Base-by-base conservation (phyloP, 1,139 yeast genomes). In the Debaryomyces robertsiae region DNA sequence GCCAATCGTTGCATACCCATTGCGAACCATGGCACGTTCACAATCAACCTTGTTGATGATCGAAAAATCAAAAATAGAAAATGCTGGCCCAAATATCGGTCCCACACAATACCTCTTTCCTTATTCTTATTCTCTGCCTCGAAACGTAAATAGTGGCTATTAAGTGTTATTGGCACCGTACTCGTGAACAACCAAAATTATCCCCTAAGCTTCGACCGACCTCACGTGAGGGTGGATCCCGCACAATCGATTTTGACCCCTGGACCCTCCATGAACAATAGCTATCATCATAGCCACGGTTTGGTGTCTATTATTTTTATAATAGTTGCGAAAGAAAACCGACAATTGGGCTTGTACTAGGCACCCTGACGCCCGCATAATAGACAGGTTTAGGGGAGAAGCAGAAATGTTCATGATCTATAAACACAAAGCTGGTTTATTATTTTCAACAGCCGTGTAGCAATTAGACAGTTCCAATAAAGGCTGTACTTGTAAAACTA, bases 381-480 rank as follows among this genome's bases (percentile, higher is more conserved):
- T 25, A 17, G 30, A n/a, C 18, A 14, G 25, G 13, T 23, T 32
- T 32, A 32, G 35, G 35, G 36, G 36, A 11, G 25, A 32, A 14
- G 11, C 22, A 13, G 34, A 36, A 13, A 22, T 30, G 29, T 29
- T 32, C 27, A 28, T 17, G 27, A 36, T 25, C 28, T 11, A 18
- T 36, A 36, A 36, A 36, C 39, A 36, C 30, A 25, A 36, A 25
- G 39, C 39, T 36, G 39, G 39, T 36, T 14, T 16, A 9, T 33
- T n/a, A 17, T 23, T 10, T 17, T n/a, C 9, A 30, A 36, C 33
- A 29, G 39, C 39, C 28, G 39, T 23, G 19, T 23, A 23, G 33
- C 39, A 29, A 19, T 19, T 19, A 19, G 22, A 19, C 22, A 25
- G 10, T 11, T 9, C n/a, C 22, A 29, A 7, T 19, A 19, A 19